phyloP scores from a whole-genome alignment of 139 green algal species.

The Closterium sp. region DNA sequence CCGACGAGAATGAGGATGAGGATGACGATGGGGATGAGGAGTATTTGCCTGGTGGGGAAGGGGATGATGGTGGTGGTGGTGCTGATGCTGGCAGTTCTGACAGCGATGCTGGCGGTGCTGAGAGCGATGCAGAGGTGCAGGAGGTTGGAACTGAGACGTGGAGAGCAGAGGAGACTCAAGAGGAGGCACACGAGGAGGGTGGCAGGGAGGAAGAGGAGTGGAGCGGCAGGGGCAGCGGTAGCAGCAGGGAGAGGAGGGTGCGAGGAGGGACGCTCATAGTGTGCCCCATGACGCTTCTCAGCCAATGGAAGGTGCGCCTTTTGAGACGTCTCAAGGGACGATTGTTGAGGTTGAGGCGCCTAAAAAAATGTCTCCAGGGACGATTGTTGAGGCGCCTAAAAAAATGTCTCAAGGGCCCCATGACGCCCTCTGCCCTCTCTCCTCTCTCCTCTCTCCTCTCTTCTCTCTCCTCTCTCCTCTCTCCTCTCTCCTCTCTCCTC shows the following conservation, averaged over 20 bases:
- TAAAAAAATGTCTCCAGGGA: too few species aligned
- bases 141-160: background rate
- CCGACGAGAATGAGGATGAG: background rate
- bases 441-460: too few species aligned
- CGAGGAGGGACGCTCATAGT: conserved; percentile 51
- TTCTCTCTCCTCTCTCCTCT: too few species aligned
- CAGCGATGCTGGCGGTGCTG: background rate
- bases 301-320: conserved; percentile 45
- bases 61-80: background rate
- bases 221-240: background rate
- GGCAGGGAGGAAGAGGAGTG: background rate
- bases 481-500: too few species aligned
- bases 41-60: background rate
- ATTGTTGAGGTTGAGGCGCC: too few species aligned
- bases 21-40: background rate
- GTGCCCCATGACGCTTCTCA: conserved; percentile 48
- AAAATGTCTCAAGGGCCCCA: too few species aligned
- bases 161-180: background rate
- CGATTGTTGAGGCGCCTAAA: too few species aligned
- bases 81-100: background rate
- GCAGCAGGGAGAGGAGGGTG: background rate
- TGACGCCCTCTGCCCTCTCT: background rate
- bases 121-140: background rate
- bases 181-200: background rate
- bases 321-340: too few species aligned